Percentiles rank a stretch among this genome's conserved stretches.
phyloP scores from a whole-genome alignment of 495 filamentous ascomycete genomes.

The Alectoria sarmentosa region DNA sequence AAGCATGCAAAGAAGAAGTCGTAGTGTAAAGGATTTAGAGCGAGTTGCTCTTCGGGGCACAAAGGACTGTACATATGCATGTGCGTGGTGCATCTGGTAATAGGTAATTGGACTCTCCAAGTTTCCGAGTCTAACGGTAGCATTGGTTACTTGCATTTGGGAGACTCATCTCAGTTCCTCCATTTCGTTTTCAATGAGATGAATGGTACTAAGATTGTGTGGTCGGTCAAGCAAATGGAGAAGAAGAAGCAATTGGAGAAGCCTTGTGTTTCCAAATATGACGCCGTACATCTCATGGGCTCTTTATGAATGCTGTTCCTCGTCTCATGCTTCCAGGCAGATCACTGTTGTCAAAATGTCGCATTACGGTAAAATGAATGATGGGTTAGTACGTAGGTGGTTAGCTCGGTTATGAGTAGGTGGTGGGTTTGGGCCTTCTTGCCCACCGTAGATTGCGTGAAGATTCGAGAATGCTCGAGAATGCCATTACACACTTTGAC shows the following conservation, averaged over 20 bases:
- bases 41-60: background rate
- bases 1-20: slow-evolving; percentile 1
- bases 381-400: no score
- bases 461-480: no score
- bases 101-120: background rate
- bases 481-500: no score
- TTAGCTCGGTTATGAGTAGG: no score
- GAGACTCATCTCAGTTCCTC: background rate
- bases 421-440: no score
- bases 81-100: background rate
- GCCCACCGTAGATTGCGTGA: no score
- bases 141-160: background rate
- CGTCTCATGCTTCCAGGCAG: no score
- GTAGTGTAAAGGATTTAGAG: background rate
- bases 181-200: background rate
- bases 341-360: no score
- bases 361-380: no score
- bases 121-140: background rate
- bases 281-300: background rate
- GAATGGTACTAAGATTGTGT: background rate
- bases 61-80: background rate
- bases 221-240: no score
- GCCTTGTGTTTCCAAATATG: no score
- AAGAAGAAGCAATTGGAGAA: background rate
- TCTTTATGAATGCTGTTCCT: no score